Evolutionary conservation across 1,139 yeast genomes (phyloP).

Genomic region (Hyphopichia fennica): DNA sequence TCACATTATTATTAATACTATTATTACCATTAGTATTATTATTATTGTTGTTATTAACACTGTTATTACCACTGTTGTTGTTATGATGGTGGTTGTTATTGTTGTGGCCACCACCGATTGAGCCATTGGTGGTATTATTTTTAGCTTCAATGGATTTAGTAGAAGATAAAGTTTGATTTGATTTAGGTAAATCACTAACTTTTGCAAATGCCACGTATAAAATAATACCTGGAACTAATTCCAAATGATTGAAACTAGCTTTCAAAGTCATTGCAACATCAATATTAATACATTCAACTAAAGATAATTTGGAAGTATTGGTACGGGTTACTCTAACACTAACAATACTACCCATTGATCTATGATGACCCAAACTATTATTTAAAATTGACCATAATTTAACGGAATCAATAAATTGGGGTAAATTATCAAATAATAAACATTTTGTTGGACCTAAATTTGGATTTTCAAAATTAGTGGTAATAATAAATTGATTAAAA

Average conservation of each 20-base stretch:
- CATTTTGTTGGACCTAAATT: conserved; percentile 76
- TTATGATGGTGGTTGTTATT: not conserved
- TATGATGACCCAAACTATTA: conserved; percentile 26
- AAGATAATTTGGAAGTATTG: conserved; percentile 49
- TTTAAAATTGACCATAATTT: conserved; percentile 36
- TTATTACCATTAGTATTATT: conserved; percentile 4
- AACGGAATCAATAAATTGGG: conserved; percentile 42
- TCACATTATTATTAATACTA: conserved; percentile 11
- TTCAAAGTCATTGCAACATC: conserved; percentile 80
- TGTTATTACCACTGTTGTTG: conserved; percentile 8
- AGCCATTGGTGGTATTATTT: conserved; percentile 4
- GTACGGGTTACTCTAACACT: conserved; percentile 56
- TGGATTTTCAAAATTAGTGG: conserved; percentile 68
- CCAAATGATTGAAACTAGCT: conserved; percentile 76
- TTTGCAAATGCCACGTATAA: conserved; percentile 71
- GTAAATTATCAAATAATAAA: conserved; percentile 75
- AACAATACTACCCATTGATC: conserved; percentile 25
- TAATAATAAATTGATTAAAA: conserved; percentile 37
- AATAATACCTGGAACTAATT: conserved; percentile 70
- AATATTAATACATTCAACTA: conserved; percentile 69
- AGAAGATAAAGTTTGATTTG: conserved; percentile 4
- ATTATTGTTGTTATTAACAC: conserved; percentile 8
- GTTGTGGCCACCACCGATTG: not conserved
- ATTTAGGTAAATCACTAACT: conserved; percentile 30
- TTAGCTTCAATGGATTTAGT: conserved; percentile 1